Evolutionary conservation across 2,329 filamentous ascomycete species (phyloP), one percentile per base, ranked within the genome.

Genomic region (Fusarium pseudograminearum): DNA sequence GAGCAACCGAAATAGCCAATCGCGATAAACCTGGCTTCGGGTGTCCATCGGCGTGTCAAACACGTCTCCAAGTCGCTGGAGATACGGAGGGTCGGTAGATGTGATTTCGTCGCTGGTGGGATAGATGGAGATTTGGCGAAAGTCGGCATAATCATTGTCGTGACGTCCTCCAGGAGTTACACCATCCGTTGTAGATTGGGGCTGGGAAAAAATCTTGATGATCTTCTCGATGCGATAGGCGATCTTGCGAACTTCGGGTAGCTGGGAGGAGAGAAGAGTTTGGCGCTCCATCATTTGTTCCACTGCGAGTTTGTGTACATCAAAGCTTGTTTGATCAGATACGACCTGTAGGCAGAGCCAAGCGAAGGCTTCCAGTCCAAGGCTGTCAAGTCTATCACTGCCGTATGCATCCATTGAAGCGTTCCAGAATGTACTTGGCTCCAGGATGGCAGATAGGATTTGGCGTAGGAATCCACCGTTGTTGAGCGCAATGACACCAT

Each of bases 1-100:
- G 0, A 93, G 80, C 1, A 93, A 83, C 0, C 91, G 89, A 67
- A 91, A 94, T 53, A 93, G 89, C 72, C 91, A 92, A 71, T 92
- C 91, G 0, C 92, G 76, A 73, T 93, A 89, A 0, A 80, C 76
- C 0, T 78, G 77, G 0, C 84, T 76, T 2, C 87, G 83, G 1
- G 76, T 70, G 3, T 74, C 73, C 10, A 2, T 79, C 61, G 15
- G 73, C 33, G 3, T 79, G 59, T 86, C 77, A 2, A 80, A 76
- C 0, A 91, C 79, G 3, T 86, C 85, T 6, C 83, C 80, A 0
- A 85, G 83, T 0, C 79, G 82, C 9, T 85, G 84, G 45, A 89
- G 87, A 74, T 88, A 93, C 0, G 87, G 83, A 26, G 76, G 73
- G 5, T 85, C 82, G 0, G 74, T 81, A 0, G 84, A 90, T 0